Evolutionary conservation across 2,329 filamentous ascomycete species (phyloP), one percentile per base, ranked within the genome.

Genomic region (Pezicula carpinea): DNA sequence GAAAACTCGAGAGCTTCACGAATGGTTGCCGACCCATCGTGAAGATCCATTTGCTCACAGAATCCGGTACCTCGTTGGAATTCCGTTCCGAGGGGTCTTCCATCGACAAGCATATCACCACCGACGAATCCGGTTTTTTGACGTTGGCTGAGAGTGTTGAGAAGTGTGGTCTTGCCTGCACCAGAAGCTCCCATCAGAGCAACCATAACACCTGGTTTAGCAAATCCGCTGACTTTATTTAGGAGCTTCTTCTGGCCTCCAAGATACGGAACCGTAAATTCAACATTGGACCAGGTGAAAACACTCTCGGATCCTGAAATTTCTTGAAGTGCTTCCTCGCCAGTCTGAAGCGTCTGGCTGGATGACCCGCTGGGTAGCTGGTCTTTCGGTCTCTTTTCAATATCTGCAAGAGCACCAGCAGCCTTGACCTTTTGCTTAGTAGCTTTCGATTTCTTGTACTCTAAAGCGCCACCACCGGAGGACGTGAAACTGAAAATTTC

Each of bases 131-230:
- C 83, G 46, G 72, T 74, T 14, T 71, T 82, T 62, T 89, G 83
- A 3, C 88, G 79, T 59, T 91, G 86, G 0, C 87, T 82, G 1
- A 80, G 63, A 0, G 85, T 89, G 64, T 93, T 90, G 15, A 95
- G 73, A 0, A 95, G 70, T 0, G 89, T 93, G 0, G 87, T 91
- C 68, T 95, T 95, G 11, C 89, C 89, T 7, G 89, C 89, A 36
- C 87, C 87, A 4, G 81, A 88, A 2, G 85, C 86, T 45, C 89
- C 89, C 74, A 93, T 88, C 1, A 95, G 70, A 0, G 89, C 89
- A 36, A 89, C 82, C 77, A 95, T 83, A 15, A 85, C 68, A 15
- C 89, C 88, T 1, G 89, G 89, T 59, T 89, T 90, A 1, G 82
- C 87, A 55, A 87, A 92, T 1, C 89, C 89, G 48, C 75, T 83